Evolutionary conservation across 352 stramenopile genomes (phyloP), one percentile per base, ranked within the genome.

Genomic region (Thalassiosira exigua): DNA sequence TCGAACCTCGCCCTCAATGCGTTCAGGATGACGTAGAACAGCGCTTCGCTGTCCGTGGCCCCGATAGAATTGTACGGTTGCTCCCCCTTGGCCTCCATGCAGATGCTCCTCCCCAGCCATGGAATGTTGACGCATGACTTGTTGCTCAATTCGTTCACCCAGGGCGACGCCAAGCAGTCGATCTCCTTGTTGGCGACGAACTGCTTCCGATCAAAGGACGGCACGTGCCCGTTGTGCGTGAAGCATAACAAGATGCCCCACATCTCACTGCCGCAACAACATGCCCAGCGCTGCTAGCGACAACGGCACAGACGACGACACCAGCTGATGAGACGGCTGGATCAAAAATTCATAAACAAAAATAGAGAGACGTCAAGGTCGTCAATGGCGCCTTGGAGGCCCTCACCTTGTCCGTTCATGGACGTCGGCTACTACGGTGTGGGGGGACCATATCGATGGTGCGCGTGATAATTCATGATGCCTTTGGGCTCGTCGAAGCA

Each of bases 21-120:
- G 81, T 92, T 92, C 0, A 94, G 59, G 67, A 94, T 88, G 27
- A 81, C 75, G 73, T 84, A 92, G 79, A 94, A 92, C n/a, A 89
- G 69, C 9, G 80, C 79, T 68, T 94, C 88, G 0, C 62, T 85
- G 69, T 94, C 88, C 0, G 88, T 94, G 41, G 75, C 82, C 12
- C 88, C 88, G 1, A 92, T 73, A 21, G 88, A 79, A 84, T 85
- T 32, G 64, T 89, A 92, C n/a, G 58, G 66, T 5, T 33, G 26
- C 22, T 71, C 21, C 24, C 66, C 56, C 24, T 26, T 58, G 22
- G 32, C 51, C 39, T 33, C 51, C 5, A 58, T 29, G 4, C 51
- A 24, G 39, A 58, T 58, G 27, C 42, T 46, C 1, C 44, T n/a
- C 19, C 36, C 21, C 42, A 76, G 53, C 11, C 32, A 61, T 53